Base-by-base conservation (phyloP, 495 filamentous ascomycete species). In the Astrothelium subdiscretum region DNA sequence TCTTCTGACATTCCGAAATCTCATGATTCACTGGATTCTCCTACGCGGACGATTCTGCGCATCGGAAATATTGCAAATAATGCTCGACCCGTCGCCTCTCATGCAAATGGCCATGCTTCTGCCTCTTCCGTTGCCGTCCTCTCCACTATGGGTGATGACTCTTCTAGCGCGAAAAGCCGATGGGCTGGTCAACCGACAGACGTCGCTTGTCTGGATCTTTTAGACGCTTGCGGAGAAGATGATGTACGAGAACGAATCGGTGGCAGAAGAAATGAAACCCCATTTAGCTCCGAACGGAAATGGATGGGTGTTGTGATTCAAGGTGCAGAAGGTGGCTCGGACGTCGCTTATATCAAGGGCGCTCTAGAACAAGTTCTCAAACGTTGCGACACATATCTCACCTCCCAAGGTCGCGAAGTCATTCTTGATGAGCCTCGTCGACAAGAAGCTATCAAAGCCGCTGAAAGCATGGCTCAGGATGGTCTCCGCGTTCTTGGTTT, bases 151-250 rank as follows among this genome's bases (percentile, higher is more conserved):
- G 77, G 80, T 2, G 78, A 79, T 51, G 81, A 85, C 42, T 80
- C 83, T 10, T 79, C 79, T 29, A 78, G 79, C 22, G 77, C 81
- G 5, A 86, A 87, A 72, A 96, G 90, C 62, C 83, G 94, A 63
- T 99, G 94, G 89, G 90, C 96, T 18, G 94, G 94, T 27, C 94
- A 97, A 71, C 94, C 94, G 24, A 99, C 94, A 1, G 94, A 99
- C 72, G 90, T 99, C 29, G 94, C 94, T 27, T 85, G 97, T 70
- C 79, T 99, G 13, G 94, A 99, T 75, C 75, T 99, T 24, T 76
- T 97, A 32, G 94, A 99, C 73, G 79, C 83, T 3, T 89, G 96
- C 69, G 90, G 87, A 27, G 90, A 96, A 69, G 87, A 92, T 57
- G 94, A 99, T 75, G 84, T 92, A 24, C 84, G 94, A 51, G 88